These are phyloP conservation scores for Verbascum thapsus DNA, from an alignment of 257 asterid species.

Conservation along the genomic window DNA sequence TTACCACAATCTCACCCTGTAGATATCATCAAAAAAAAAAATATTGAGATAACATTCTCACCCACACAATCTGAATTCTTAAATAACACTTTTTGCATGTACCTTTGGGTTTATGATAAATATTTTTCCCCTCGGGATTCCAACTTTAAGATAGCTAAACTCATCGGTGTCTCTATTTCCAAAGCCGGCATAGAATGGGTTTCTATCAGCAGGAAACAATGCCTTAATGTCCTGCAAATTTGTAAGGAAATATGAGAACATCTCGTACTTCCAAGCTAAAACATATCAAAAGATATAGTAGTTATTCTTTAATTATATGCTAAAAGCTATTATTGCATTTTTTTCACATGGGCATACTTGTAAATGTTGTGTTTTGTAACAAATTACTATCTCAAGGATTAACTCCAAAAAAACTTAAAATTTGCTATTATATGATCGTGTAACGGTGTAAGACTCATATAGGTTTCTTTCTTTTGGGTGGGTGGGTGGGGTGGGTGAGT, in stretches of 20 bases:
- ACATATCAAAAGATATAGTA: background rate
- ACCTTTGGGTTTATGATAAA: slow-evolving; percentile 96
- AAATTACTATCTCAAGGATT: too few relatives aligned
- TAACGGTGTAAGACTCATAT: too few relatives aligned
- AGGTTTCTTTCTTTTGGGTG: too few relatives aligned
- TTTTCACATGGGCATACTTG: too few relatives aligned
- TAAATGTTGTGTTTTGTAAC: too few relatives aligned
- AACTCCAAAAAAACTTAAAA: too few relatives aligned
- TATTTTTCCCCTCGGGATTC: slow-evolving; percentile 87
- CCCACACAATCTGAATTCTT: slow-evolving; percentile 6
- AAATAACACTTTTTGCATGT: slow-evolving; percentile 7
- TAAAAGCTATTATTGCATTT: too few relatives aligned
- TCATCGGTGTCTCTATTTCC: slow-evolving; percentile 97
- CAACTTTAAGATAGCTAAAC: slow-evolving; percentile 90
- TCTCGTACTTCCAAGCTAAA: background rate
- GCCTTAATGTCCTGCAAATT: slow-evolving; percentile 75
- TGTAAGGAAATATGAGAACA: background rate
- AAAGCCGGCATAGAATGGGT: slow-evolving; percentile 97
- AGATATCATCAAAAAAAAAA: slow-evolving; percentile 23
- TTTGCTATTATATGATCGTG: too few relatives aligned
- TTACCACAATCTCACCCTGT: slow-evolving; percentile 91
- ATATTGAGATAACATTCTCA: slow-evolving; percentile 14
- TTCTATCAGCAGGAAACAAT: slow-evolving; percentile 75
- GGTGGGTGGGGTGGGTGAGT: too few relatives aligned
- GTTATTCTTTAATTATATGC: too few relatives aligned